Evolutionary conservation across 495 filamentous ascomycete species (phyloP), one percentile per base, ranked within the genome.

Genomic region (Aspergillus haitiensis): DNA sequence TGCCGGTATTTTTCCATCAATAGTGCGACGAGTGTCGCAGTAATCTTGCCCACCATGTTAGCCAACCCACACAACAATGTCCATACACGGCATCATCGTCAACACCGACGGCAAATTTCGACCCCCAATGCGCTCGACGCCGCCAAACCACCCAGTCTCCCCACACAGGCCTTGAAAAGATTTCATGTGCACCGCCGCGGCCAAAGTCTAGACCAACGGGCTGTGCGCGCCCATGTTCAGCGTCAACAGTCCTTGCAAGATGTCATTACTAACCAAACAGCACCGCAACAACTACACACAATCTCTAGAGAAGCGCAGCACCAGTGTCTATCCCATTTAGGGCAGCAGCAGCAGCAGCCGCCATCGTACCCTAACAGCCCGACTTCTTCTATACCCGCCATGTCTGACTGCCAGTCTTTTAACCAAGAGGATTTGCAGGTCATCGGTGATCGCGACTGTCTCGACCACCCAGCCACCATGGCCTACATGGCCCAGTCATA

Each of bases 91-190:
- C 84, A 85, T 27, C 21, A 27, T 68, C 84, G 85, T 70, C 85
- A 84, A 78, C 91, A 96, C 76, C 85, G 90, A 70, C 89, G 92
- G 72, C 91, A 93, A 78, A 87, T 91, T 68, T 96, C 92, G 67
- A 94, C 90, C 67, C 91, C 92, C 58, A 83, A 84, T 58, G 82
- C 80, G 64, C 88, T 88, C 73, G 87, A 90, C 69, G 82, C 82
- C 54, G 77, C 81, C 58, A 87, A 88, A 80, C 82, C 85, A 67
- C 75, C 77, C 51, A 81, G 76, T 73, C 79, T 88, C 66, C 81
- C 83, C 62, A 81, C 79, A 60, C 81, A 83, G 61, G 75, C 70
- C 60, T 70, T 77, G 67, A 81, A 80, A 60, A 75, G 74, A 63
- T 72, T 70, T 60, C 74, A 75, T 67, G 76, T 80, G 69, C 88